A percentile compares a stretch with the other conserved stretches of the same genome.
Conservation (phyloP, 345 rosid species). For the Kandelia obovata region DNA sequence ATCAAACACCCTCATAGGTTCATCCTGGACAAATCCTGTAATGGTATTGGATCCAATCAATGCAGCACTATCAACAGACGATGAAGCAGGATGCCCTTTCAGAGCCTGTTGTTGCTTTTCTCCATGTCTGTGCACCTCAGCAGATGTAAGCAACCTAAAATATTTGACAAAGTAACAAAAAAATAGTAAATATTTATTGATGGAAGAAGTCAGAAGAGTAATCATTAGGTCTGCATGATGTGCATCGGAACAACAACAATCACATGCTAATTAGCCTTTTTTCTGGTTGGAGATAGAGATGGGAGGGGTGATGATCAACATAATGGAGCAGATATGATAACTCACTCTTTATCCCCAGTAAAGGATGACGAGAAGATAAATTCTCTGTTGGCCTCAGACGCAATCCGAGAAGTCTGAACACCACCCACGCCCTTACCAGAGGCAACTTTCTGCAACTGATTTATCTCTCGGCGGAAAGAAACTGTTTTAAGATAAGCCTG, state of each 20-base stretch:
- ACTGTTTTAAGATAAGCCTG: slow-evolving; percentile 91
- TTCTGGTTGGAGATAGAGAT: too few species aligned
- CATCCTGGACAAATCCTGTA: slow-evolving; percentile 34
- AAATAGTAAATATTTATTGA: slow-evolving; percentile 2
- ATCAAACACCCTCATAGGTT: slow-evolving; percentile 37
- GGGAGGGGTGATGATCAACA: too few species aligned
- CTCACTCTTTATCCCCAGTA: slow-evolving; percentile 90
- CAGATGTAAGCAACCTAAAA: slow-evolving; percentile 59
- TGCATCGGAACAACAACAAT: background rate
- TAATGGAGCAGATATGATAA: background rate
- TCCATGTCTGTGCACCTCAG: slow-evolving; percentile 43
- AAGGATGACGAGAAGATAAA: slow-evolving; percentile 88
- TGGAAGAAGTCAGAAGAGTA: background rate
- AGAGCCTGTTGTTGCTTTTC: slow-evolving; percentile 32
- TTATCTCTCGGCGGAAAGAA: slow-evolving; percentile 92
- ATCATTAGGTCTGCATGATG: background rate
- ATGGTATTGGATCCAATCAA: slow-evolving; percentile 38
- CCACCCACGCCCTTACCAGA: slow-evolving; percentile 83
- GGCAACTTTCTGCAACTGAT: slow-evolving; percentile 87
- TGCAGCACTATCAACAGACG: slow-evolving; percentile 25
- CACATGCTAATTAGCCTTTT: background rate
- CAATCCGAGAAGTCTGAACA: slow-evolving; percentile 80
- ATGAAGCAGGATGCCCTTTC: slow-evolving; percentile 30
- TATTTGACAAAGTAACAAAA: slow-evolving; percentile 11
- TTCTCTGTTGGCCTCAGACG: slow-evolving; percentile 94